A percentile compares a stretch with the other conserved stretches of the same genome.
phyloP scores from a whole-genome alignment of 192 early-diverging fungal genomes.

The Coemansia sp. region DNA sequence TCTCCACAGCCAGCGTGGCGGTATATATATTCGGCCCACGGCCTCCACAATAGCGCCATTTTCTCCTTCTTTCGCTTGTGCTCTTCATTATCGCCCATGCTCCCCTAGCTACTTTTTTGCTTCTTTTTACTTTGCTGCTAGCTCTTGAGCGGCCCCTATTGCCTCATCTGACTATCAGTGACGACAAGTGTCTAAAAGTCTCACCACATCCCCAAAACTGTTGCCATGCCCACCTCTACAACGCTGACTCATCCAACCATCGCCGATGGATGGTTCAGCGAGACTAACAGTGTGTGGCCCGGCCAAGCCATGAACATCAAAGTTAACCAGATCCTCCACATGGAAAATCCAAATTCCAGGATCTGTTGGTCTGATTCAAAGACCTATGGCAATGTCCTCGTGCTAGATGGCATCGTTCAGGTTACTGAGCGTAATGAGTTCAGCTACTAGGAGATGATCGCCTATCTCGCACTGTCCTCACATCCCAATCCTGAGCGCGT shows the following conservation, averaged over 20 bases:
- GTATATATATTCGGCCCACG: no score
- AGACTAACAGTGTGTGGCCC: constrained; percentile 93
- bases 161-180: no score
- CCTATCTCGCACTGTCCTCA: constrained; percentile 89
- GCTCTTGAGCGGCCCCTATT: no score
- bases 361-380: constrained; percentile 93
- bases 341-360: constrained; percentile 95
- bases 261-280: constrained; percentile 96
- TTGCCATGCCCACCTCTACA: constrained; percentile 25
- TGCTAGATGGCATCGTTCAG: constrained; percentile 98
- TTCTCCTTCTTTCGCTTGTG: no score
- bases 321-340: constrained; percentile 92
- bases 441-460: constrained; percentile 99
- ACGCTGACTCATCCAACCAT: constrained; percentile 87
- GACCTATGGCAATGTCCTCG: constrained; percentile 94
- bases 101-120: no score
- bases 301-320: constrained; percentile 97
- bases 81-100: no score
- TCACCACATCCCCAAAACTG: no score
- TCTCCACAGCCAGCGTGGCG: no score
- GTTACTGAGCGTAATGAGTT: constrained; percentile 98
- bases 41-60: no score
- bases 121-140: no score
- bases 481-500: constrained; percentile 96
- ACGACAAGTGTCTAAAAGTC: no score